Evolutionary conservation across 257 asterid genomes (phyloP), one percentile per base, ranked within the genome.

Genomic region (Galeopsis tetrahit): DNA sequence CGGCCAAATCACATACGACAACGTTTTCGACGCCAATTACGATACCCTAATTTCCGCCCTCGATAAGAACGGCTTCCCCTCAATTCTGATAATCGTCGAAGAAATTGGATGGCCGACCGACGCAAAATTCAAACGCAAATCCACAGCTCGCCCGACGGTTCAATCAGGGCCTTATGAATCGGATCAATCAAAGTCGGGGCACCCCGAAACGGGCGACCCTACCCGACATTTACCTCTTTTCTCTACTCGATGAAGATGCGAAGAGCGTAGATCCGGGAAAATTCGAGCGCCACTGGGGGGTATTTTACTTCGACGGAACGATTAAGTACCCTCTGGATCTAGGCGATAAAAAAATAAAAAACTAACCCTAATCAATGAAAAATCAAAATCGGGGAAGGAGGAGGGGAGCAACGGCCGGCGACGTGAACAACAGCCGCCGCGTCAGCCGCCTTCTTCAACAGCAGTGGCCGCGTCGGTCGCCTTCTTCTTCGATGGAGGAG

Each of bases 81-180:
- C 85, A 1, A n/a, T 89, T 2, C 95, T 95, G 1, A 35, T 89
- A 59, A 83, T 94, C 13, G 66, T 94, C 42, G 98, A 97, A 1
- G 98, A 93, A 65, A 84, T 94, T 15, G 97, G 98, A 0, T 91
- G 98, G 98, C 98, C 97, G 0, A 75, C 96, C 0, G 98, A 94
- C 10, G 97, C 96, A 0, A 0, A 82, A 83, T 35, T 11, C 78
- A 3, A 88, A 86, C 32, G 95, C 98, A 0, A 94, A 89, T 61
- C 11, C 43, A 0, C 80, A 66, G 48, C 66, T 83, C 17, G 97
- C 98, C 1, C 88, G 87, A 2, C 73, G 86, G 21, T 93, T 91
- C 88, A 91, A 94, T 51, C 97, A 85, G 69, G 96, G 98, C 0
- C 75, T 91, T 2, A 2, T 94, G 49, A 71, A 82, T 73, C 85